Conservation (phyloP, 371 early-diverging fungal species). For the Nematocida parisii region DNA sequence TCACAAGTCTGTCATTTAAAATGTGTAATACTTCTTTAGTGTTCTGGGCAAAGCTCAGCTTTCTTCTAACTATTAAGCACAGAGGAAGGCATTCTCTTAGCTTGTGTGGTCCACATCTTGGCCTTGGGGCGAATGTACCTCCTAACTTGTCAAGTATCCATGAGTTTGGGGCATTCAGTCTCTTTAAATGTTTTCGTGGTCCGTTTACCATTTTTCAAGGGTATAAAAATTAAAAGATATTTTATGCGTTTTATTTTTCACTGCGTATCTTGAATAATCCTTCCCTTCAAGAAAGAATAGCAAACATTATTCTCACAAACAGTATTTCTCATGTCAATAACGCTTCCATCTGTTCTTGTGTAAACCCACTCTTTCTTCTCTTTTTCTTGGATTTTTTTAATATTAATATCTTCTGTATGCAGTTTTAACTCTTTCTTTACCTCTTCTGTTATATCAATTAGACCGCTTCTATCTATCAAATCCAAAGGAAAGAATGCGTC, state of each 20-base stretch:
- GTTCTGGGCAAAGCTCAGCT: slow-evolving; percentile 94
- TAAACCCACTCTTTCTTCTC: neutral
- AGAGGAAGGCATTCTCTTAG: slow-evolving; percentile 95
- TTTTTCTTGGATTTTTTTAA: neutral
- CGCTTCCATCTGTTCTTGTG: neutral
- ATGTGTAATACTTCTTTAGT: slow-evolving; percentile 90
- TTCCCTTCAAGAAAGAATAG: neutral
- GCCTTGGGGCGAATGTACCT: slow-evolving; percentile 93
- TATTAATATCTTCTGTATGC: neutral
- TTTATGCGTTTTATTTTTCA: slow-evolving; percentile 57
- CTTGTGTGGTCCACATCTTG: slow-evolving; percentile 97
- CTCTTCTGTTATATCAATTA: slow-evolving; percentile 29
- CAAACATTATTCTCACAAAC: neutral
- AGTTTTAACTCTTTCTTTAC: neutral
- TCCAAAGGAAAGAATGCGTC: slow-evolving; percentile 50
- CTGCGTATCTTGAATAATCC: neutral
- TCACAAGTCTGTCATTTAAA: slow-evolving; percentile 91
- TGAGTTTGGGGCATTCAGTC: slow-evolving; percentile 95
- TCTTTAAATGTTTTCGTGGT: slow-evolving; percentile 99
- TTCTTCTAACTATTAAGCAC: slow-evolving; percentile 91
- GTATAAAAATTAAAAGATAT: slow-evolving; percentile 57
- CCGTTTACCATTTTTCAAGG: slow-evolving; percentile 81
- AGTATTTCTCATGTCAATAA: neutral
- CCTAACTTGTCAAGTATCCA: slow-evolving; percentile 99
- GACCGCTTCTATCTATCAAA: slow-evolving; percentile 1